These are phyloP conservation scores for Colletotrichum lini DNA, from an alignment of 2,329 filamentous ascomycete species.

Conservation along the genomic window DNA sequence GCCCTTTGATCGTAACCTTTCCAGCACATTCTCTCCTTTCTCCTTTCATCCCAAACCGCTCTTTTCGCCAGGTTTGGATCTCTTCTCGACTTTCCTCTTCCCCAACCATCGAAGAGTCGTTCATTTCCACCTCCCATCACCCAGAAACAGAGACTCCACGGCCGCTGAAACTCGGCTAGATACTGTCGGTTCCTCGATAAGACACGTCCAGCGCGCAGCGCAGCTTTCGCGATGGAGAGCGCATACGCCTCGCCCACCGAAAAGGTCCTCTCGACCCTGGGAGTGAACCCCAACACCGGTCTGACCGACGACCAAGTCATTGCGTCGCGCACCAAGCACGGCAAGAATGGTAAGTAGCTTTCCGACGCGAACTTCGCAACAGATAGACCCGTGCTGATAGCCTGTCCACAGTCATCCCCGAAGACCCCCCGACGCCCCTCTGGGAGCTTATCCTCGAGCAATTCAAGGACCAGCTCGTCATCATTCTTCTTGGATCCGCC, in stretches of 20 bases:
- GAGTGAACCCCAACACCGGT: slow-evolving; percentile 68
- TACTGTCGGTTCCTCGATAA: slow-evolving; percentile 35
- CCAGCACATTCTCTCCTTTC: slow-evolving; percentile 34
- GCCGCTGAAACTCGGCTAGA: slow-evolving; percentile 33
- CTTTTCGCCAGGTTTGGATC: slow-evolving; percentile 23
- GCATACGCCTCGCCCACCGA: slow-evolving; percentile 72
- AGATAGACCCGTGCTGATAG: slow-evolving; percentile 39
- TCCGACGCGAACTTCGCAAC: slow-evolving; percentile 24
- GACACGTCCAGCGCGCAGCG: slow-evolving; percentile 38
- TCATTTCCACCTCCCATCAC: no score
- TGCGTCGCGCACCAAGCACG: slow-evolving; percentile 70
- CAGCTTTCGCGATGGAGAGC: slow-evolving; percentile 67
- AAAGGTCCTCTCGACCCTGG: slow-evolving; percentile 72
- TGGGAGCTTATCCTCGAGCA: slow-evolving; percentile 98
- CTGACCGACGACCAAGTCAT: slow-evolving; percentile 72
- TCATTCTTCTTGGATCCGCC: slow-evolving; percentile 93
- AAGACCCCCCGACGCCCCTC: slow-evolving; percentile 94
- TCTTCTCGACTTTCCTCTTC: slow-evolving; percentile 1
- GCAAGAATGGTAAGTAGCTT: slow-evolving; percentile 73
- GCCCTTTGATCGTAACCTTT: slow-evolving; percentile 35
- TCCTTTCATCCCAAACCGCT: slow-evolving; percentile 20
- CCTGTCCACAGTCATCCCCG: slow-evolving; percentile 68
- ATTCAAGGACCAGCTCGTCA: slow-evolving; percentile 98
- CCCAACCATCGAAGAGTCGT: slow-evolving; percentile 7
- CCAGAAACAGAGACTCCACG: slow-evolving; percentile 16